Conservation (phyloP, 306 rosid genomes). For the Cucurbita moschata region DNA sequence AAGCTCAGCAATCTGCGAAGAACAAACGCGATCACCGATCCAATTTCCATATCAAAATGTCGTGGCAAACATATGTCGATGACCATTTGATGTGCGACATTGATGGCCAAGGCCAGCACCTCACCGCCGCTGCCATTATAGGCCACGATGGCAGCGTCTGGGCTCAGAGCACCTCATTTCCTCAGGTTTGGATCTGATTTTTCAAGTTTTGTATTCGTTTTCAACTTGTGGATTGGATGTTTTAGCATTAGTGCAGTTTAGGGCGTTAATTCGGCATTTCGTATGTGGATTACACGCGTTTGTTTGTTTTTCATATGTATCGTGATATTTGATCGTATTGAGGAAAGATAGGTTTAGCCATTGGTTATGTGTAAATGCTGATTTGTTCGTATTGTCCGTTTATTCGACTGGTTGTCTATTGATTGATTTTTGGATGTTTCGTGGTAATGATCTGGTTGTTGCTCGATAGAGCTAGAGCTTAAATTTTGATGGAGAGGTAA, state of each 20-base stretch:
- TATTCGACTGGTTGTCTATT: background rate
- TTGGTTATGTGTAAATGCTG: background rate
- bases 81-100: conserved; percentile 94
- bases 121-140: conserved; percentile 62
- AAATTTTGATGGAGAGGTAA: background rate
- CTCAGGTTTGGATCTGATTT: conserved; percentile 29
- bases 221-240: background rate
- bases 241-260: background rate
- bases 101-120: conserved; percentile 73
- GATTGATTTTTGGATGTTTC: background rate
- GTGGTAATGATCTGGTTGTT: background rate
- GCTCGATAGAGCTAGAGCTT: background rate
- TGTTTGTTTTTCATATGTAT: background rate
- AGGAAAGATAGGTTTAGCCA: background rate
- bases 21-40: background rate
- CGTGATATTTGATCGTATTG: background rate
- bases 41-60: conserved; percentile 28
- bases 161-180: conserved; percentile 85
- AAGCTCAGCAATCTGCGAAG: background rate
- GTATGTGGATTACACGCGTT: background rate
- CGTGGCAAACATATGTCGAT: conserved; percentile 94
- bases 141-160: conserved; percentile 76
- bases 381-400: background rate
- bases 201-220: too few relatives aligned
- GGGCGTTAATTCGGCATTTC: background rate